Evolutionary conservation across 495 filamentous ascomycete species (phyloP).

Genomic region (Neurospora sp.): DNA sequence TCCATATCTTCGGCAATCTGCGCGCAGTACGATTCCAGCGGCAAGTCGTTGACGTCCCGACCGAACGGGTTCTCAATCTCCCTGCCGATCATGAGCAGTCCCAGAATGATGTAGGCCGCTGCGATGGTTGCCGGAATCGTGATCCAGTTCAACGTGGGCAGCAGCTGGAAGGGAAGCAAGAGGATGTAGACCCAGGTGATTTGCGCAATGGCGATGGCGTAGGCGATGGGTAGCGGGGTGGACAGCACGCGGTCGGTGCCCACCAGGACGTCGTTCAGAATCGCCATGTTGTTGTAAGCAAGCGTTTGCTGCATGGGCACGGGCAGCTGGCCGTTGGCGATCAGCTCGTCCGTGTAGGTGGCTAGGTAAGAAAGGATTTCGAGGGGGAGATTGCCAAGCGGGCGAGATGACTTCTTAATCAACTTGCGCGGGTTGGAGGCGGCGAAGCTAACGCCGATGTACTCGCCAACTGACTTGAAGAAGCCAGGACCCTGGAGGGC

Average conservation of each 20-base stretch:
- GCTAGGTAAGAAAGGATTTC: constrained; percentile 68
- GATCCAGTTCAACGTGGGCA: constrained; percentile 50
- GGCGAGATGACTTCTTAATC: constrained; percentile 53
- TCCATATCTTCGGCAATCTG: constrained; percentile 65
- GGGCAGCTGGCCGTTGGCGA: constrained; percentile 44
- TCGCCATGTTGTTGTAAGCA: constrained; percentile 40
- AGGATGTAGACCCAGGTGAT: constrained; percentile 84
- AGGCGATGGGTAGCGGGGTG: constrained; percentile 76
- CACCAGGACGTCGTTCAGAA: constrained; percentile 62
- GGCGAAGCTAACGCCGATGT: constrained; percentile 60
- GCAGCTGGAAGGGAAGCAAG: constrained; percentile 77
- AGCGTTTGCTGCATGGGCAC: constrained; percentile 39
- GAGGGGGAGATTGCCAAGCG: constrained; percentile 64
- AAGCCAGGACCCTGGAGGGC: constrained; percentile 30
- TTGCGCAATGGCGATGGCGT: constrained; percentile 76
- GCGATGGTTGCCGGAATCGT: constrained; percentile 78
- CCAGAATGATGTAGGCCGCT: constrained; percentile 79
- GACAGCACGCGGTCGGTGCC: constrained; percentile 74
- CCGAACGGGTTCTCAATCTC: constrained; percentile 91
- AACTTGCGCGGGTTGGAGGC: constrained; percentile 63
- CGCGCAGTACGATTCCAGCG: constrained; percentile 65
- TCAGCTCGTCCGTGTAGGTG: constrained; percentile 49
- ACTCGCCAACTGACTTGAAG: constrained; percentile 57
- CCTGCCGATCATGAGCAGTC: constrained; percentile 73
- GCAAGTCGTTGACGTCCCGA: constrained; percentile 76